Evolutionary conservation across 2,329 filamentous ascomycete species (phyloP).

Genomic region (Sporothrix sp.): DNA sequence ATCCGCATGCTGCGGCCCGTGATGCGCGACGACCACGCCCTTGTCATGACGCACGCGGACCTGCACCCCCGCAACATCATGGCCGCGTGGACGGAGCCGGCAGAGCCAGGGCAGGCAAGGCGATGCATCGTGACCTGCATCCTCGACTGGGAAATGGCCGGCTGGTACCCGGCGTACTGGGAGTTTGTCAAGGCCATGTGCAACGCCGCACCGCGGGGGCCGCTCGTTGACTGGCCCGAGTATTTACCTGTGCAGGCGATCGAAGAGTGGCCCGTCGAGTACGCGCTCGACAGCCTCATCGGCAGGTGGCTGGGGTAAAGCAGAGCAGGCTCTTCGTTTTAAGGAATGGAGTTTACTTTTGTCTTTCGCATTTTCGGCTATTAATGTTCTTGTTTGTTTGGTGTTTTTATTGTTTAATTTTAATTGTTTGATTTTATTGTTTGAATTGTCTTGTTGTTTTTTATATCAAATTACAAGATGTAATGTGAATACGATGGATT

Average conservation of each 20-base stretch:
- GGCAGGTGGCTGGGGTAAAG: conserved; percentile 9
- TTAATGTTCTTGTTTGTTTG: too few species aligned
- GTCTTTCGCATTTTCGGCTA: too few species aligned
- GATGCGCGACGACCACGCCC: neutral
- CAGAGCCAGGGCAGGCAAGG: neutral
- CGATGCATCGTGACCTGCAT: conserved; percentile 8
- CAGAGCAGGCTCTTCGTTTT: too few species aligned
- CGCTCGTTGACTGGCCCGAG: neutral
- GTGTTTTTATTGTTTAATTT: too few species aligned
- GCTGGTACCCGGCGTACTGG: conserved; percentile 11
- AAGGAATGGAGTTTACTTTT: too few species aligned
- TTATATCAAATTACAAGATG: too few species aligned
- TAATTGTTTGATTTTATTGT: too few species aligned
- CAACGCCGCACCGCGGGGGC: neutral
- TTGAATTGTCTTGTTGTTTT: too few species aligned
- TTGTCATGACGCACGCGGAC: conserved; percentile 13
- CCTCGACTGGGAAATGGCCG: conserved; percentile 13
- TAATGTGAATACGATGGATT: too few species aligned
- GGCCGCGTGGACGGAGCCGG: neutral
- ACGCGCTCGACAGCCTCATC: conserved; percentile 3
- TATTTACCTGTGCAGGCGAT: conserved; percentile 4
- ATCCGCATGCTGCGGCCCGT: conserved; percentile 4
- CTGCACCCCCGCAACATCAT: conserved; percentile 17
- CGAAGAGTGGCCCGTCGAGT: conserved; percentile 4
- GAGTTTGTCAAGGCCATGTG: conserved; percentile 6